Conservation (phyloP, 2,329 filamentous ascomycete genomes). For the Neonectria magnoliae region DNA sequence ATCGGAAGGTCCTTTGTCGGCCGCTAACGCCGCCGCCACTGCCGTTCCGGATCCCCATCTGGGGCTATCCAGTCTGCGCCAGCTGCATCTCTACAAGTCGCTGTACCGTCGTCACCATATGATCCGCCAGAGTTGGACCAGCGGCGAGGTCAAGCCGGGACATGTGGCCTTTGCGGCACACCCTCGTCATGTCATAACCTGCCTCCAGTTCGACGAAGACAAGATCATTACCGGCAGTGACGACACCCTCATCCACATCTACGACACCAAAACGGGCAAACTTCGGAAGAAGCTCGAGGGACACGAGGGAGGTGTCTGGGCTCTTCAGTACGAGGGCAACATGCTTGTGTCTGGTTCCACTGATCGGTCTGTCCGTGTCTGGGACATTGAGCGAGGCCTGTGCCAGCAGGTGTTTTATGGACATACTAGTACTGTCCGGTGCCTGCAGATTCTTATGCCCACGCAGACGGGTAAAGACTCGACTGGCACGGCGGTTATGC, state of each 20-base stretch:
- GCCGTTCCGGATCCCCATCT: conserved; percentile 85
- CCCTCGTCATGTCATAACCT: conserved; percentile 95
- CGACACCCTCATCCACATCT: conserved; percentile 97
- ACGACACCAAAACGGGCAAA: conserved; percentile 94
- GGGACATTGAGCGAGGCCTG: conserved; percentile 93
- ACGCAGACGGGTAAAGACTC: conserved; percentile 76
- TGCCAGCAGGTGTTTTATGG: conserved; percentile 98
- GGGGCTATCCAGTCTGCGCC: conserved; percentile 80
- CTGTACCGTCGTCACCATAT: conserved; percentile 93
- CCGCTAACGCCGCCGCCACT: conserved; percentile 83
- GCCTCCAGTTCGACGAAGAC: conserved; percentile 96
- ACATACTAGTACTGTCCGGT: conserved; percentile 96
- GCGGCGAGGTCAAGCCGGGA: conserved; percentile 81
- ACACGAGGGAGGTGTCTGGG: conserved; percentile 98
- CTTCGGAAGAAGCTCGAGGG: conserved; percentile 85
- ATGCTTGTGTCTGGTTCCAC: conserved; percentile 95
- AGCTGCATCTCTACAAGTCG: conserved; percentile 94
- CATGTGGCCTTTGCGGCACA: conserved; percentile 98
- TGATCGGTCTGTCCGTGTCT: conserved; percentile 97
- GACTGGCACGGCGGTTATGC: conserved; percentile 82
- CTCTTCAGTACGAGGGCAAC: conserved; percentile 94
- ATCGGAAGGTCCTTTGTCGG: conserved; percentile 86
- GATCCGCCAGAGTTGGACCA: conserved; percentile 93
- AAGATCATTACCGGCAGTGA: conserved; percentile 98
- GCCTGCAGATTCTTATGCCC: conserved; percentile 92